Conservation (phyloP, 441 rosid genomes). For the Biscutella laevigata region DNA sequence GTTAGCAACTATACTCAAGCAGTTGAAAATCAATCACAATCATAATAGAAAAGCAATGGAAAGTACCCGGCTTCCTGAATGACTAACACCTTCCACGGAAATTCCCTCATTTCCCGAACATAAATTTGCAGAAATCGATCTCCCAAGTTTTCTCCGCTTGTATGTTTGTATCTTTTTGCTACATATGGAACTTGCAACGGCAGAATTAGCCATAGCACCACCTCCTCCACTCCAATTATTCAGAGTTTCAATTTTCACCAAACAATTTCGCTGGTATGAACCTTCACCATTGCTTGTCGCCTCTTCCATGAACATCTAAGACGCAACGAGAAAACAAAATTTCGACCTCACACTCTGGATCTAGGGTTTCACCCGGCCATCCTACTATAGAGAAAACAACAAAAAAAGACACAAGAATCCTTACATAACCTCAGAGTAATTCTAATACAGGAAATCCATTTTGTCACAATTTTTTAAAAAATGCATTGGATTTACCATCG, state of each 20-base stretch:
- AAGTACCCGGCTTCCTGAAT: constrained; percentile 43
- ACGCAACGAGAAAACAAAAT: constrained; percentile 17
- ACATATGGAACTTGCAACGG: constrained; percentile 32
- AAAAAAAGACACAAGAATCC: constrained; percentile 11
- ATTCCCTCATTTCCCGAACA: constrained; percentile 28
- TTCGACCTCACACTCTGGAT: constrained; percentile 13
- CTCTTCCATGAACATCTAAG: constrained; percentile 39
- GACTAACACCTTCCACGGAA: constrained; percentile 31
- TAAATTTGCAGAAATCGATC: constrained; percentile 33
- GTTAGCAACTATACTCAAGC: neutral
- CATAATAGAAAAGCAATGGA: neutral
- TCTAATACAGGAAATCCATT: neutral
- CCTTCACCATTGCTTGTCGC: constrained; percentile 33
- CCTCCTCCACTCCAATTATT: constrained; percentile 29
- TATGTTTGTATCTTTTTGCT: constrained; percentile 42
- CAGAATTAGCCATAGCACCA: constrained; percentile 28
- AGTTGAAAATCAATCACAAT: neutral
- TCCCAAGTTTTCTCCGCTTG: constrained; percentile 57
- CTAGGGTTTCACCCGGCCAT: constrained; percentile 32
- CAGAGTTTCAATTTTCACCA: constrained; percentile 28
- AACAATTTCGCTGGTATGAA: constrained; percentile 21
- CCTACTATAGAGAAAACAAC: constrained; percentile 5
- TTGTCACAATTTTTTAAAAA: neutral
- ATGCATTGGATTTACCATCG: neutral
- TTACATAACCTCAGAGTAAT: constrained; percentile 2